A percentile compares a stretch with the other conserved stretches of the same genome.
These are phyloP conservation scores for Ophiostoma piceae DNA, from an alignment of 2,329 filamentous ascomycete genomes.

Conservation along the genomic window DNA sequence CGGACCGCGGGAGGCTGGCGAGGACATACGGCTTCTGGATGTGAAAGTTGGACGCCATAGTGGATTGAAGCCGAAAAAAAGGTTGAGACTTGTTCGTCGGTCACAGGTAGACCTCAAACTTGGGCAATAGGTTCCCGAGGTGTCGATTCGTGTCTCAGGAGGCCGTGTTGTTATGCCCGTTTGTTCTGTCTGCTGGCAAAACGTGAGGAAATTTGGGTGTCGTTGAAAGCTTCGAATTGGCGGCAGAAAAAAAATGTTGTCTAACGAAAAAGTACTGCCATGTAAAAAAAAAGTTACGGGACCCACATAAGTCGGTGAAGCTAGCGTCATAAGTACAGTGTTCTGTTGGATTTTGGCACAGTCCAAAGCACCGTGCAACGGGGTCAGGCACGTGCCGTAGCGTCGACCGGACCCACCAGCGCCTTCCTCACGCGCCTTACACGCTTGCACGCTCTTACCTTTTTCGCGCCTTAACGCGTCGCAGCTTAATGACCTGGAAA, in stretches of 20 bases:
- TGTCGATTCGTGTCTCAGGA: not conserved
- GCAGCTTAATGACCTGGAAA: slow-evolving; percentile 20
- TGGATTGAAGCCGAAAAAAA: slow-evolving; percentile 16
- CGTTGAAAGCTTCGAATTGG: slow-evolving; percentile 16
- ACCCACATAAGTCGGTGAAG: slow-evolving; percentile 18
- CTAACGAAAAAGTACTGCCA: slow-evolving; percentile 12
- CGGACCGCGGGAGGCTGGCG: slow-evolving; percentile 53
- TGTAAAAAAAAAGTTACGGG: slow-evolving; percentile 25
- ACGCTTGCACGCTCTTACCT: slow-evolving; percentile 19
- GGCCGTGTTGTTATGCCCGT: not conserved
- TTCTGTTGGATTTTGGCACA: not conserved
- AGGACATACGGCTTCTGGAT: slow-evolving; percentile 62
- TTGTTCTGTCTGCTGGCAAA: not conserved
- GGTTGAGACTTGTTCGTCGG: not conserved
- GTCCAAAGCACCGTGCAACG: not conserved
- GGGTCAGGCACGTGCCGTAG: slow-evolving; percentile 19
- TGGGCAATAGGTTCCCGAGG: not conserved
- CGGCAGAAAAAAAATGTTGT: slow-evolving; percentile 29
- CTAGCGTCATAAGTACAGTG: slow-evolving; percentile 17
- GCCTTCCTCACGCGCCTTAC: slow-evolving; percentile 17
- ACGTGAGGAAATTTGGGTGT: slow-evolving; percentile 18
- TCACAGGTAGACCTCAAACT: not conserved
- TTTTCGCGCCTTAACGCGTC: slow-evolving; percentile 24
- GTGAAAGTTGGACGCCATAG: slow-evolving; percentile 56
- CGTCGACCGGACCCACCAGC: slow-evolving; percentile 16